Base-by-base conservation (phyloP, 106 monocot genomes). In the Hemerocallis citrina region DNA sequence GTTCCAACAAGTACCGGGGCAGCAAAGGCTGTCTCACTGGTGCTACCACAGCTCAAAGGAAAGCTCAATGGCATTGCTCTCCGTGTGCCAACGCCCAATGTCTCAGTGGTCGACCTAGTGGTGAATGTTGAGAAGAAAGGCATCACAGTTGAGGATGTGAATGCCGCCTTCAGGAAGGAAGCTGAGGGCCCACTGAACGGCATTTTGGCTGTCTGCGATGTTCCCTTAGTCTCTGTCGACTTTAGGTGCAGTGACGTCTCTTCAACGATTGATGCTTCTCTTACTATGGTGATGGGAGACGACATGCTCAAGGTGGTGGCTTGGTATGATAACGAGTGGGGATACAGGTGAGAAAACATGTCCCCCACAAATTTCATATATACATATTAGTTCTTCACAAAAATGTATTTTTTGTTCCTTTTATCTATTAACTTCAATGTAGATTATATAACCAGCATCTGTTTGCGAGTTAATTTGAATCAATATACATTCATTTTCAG, bases 311-410 rank as follows among this genome's bases (percentile, higher is more conserved):
- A 98, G 76, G 96, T 98, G 24, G 96, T 98, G 8, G 96, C 96
- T 23, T 98, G 96, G 96, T 98, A 98, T 36, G 96, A 98, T 74
- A 98, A 98, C 35, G 91, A 98, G 59, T 98, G 96, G 96, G 96
- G 96, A 9, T 91, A 98, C 87, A 98, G 96, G 96, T 98, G 28
- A 75, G 79, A 14, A 14, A 22, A 7, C 0, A 6, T 45, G 17
- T 22, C 17, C 16, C 14, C 17, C 5, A 44, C 5, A 44, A 44
- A 16, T 44, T 14, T 16, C 5, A 19, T 16, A n/a, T 44, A 44
- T 16, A 44, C 14, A 14, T 16, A 17, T 44, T 44, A 16, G 17
- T 12, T 16, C n/a, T 0, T 19, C n/a, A 44, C 17, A 44, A 44
- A 44, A 14, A 15, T 21, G 16, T 49, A 7, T 21, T 49, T 19